Evolutionary conservation across 78 protist species (phyloP), one percentile per base, ranked within the genome.

Genomic region (Anaeramoeba flamelloides): DNA sequence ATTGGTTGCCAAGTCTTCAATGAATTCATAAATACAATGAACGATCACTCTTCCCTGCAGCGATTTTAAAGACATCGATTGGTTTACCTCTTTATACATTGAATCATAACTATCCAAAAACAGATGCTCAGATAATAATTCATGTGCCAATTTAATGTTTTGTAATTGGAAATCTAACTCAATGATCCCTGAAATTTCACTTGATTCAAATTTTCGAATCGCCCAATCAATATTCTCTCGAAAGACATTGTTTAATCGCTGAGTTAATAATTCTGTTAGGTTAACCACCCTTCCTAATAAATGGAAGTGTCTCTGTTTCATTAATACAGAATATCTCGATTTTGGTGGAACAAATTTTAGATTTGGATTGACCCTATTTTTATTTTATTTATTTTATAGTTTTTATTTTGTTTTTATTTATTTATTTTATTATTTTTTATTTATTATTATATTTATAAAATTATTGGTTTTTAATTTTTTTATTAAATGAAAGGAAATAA

Each of bases 211-310:
- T 36, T 90, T 74, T 2, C 75, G 26, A 64, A 91, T 88, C 12
- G 94, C 94, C 33, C 77, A 32, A 33, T 81, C 91, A 17, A 91
- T 33, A 26, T 90, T 84, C 12, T 79, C 81, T 40, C 87, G 76
- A 12, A 92, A 22, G 1, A 33, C 0, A 30, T 22, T 34, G 83
- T 81, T 84, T 36, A 91, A 77, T 40, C 94, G 91, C 82, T 91
- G 93, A 31, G 94, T 40, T n/a, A 91, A 22, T 33, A 91, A 65
- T 31, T 34, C 77, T 76, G 2, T 31, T 4, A 91, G 3, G 76
- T 91, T 85, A 1, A 91, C 26, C 30, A 91, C 82, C 34, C 94
- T 82, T 34, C 94, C 94, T 0, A 91, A 82, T 33, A 91, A 77
- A 1, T 79, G 79, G 41, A 87, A 74, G 41, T 89, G 92, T 38